Conservation (phyloP, 169 alveolate genomes). For the Miamiensis avidus region DNA sequence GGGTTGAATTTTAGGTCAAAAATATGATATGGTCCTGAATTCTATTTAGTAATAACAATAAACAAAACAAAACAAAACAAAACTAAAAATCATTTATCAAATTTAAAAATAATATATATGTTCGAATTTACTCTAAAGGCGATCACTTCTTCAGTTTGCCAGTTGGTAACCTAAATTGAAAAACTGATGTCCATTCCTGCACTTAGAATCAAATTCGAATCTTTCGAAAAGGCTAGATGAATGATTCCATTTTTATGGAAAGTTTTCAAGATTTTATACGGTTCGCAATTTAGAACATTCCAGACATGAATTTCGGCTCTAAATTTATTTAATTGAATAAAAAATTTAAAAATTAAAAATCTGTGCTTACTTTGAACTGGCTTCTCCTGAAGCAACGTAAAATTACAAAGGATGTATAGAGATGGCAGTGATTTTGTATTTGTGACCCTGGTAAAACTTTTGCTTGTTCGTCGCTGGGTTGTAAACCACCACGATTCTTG, state of each 20-base stretch:
- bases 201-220: conserved; percentile 63
- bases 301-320: conserved; percentile 80
- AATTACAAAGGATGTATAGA: conserved; percentile 70
- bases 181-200: conserved; percentile 73
- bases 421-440: conserved; percentile 68
- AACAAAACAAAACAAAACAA: not conserved
- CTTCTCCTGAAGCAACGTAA: conserved; percentile 83
- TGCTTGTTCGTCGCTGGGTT: conserved; percentile 69
- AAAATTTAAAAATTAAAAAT: too few relatives aligned
- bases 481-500: conserved; percentile 74
- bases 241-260: conserved; percentile 78
- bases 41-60: not conserved
- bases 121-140: conserved; percentile 47
- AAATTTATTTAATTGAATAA: too few relatives aligned
- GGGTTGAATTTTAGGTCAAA: conserved; percentile 70
- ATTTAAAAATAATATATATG: too few relatives aligned
- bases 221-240: conserved; percentile 69
- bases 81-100: not conserved
- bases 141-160: conserved; percentile 63
- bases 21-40: conserved; percentile 69
- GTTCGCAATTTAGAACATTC: conserved; percentile 77
- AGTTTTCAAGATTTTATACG: conserved; percentile 65
- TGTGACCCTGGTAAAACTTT: conserved; percentile 80
- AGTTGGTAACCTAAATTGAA: conserved; percentile 68
- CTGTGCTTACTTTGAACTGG: conserved; percentile 21